Base-by-base conservation (phyloP, 2,329 filamentous ascomycete species). In the Hypoxylon sp. region DNA sequence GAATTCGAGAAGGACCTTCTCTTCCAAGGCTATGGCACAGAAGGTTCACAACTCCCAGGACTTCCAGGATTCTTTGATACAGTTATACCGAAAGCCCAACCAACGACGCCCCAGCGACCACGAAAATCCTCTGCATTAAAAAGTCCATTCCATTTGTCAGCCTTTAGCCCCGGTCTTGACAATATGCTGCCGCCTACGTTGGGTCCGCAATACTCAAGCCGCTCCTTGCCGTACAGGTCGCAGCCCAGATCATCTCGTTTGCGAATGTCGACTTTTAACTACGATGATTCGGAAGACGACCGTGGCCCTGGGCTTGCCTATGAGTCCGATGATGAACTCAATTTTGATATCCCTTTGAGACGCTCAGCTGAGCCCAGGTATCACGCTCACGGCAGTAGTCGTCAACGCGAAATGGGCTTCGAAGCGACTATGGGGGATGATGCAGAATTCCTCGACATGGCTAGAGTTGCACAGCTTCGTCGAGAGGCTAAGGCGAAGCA, bases 1-100 rank as follows among this genome's bases (percentile, higher is more conserved):
- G 63, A 65, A 35, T 63, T 61, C 27, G 66, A 67, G 35, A 61
- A 59, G 38, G 63, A 67, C 30, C 62, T 67, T 17, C 50, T 67
- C 20, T 68, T 68, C 19, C 44, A 59, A 15, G 62, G 57, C 25
- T 67, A 63, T 30, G 61, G 61, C 2, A 25, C 55, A 4, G 44
- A 52, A 26, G 63, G 61, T 7, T 47, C 48, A 17, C 63, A 65
- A 36, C 31, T 61, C 13, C 61, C 64, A 7, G 63, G 63, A n/a
- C 62, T 67, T 21, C 56, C 61, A 5, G 59, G 57, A 1, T 15
- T 60, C 5, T 63, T 64, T 32, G 62, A 63, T n/a, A 23, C 42
- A 3, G 32, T 36, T 7, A 5, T 37, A 7, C 20, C 57, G 2
- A 38, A 47, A 12, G 11, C 47, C 16, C 26, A 40, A n/a, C 32